Evolutionary conservation across 106 monocot species (phyloP).

Genomic region (Chionographis japonica): DNA sequence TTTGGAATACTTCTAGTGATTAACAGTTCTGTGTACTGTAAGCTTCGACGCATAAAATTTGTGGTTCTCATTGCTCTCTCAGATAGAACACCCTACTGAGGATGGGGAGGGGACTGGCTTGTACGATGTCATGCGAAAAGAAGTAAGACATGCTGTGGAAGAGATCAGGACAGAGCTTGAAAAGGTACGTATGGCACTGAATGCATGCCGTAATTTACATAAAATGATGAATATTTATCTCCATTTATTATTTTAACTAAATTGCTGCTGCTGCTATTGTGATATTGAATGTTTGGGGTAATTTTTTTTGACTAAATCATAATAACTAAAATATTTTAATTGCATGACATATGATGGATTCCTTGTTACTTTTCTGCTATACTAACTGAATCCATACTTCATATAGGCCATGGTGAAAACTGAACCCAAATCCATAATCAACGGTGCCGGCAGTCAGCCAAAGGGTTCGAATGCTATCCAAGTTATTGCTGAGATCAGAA

Average conservation of each 20-base stretch:
- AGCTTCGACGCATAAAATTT: neutral
- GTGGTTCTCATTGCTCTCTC: constrained; percentile 1
- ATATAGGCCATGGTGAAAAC: constrained; percentile 49
- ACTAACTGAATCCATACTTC: neutral
- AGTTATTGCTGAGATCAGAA: constrained; percentile 71
- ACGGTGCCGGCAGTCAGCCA: constrained; percentile 22
- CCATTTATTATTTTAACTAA: neutral
- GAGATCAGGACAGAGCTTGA: constrained; percentile 79
- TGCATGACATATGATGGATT: no score
- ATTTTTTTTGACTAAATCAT: no score
- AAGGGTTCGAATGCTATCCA: constrained; percentile 29
- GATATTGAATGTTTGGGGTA: no score
- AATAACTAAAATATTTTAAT: no score
- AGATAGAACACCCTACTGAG: constrained; percentile 40
- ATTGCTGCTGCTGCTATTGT: no score
- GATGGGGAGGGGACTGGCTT: constrained; percentile 44
- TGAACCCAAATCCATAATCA: constrained; percentile 15
- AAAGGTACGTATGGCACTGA: constrained; percentile 34
- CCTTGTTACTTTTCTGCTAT: neutral
- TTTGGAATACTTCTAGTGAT: no score
- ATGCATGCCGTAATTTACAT: no score
- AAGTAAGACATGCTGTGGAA: constrained; percentile 69
- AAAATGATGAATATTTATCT: no score
- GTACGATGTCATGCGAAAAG: constrained; percentile 76
- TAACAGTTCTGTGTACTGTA: neutral